Percentiles rank a stretch among this genome's conserved stretches.
These are phyloP conservation scores for Sextonia rubra DNA, from an alignment of 164 flowering plant genomes.

Conservation along the genomic window DNA sequence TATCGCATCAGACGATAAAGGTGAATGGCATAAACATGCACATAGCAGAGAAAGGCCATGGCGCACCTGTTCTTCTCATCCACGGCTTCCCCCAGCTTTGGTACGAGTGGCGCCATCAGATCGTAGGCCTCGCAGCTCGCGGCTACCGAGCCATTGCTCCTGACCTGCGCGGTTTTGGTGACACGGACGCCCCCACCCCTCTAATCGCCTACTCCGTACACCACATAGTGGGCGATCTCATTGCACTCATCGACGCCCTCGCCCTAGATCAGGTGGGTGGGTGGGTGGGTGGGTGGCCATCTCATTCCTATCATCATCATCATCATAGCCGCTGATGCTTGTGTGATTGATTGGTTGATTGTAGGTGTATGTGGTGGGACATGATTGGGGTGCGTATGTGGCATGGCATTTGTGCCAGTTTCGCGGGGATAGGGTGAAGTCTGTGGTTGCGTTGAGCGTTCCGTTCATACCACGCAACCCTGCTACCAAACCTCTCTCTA, in stretches of 20 bases:
- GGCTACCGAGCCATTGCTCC: slow-evolving; percentile 48
- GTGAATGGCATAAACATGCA: slow-evolving; percentile 43
- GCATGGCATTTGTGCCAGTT: slow-evolving; percentile 66
- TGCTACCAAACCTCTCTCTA: slow-evolving; percentile 24
- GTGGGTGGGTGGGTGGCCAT: too few relatives aligned
- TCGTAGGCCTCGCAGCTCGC: slow-evolving; percentile 19
- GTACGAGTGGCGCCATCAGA: slow-evolving; percentile 43
- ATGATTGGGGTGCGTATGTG: slow-evolving; percentile 75
- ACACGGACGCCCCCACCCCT: slow-evolving; percentile 41
- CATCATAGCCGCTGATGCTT: too few relatives aligned
- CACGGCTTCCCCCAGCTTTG: slow-evolving; percentile 42
- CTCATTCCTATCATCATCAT: neutral
- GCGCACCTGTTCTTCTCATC: slow-evolving; percentile 27
- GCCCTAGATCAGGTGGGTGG: slow-evolving; percentile 27
- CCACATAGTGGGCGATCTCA: slow-evolving; percentile 57
- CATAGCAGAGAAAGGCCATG: slow-evolving; percentile 30
- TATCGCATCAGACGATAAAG: slow-evolving; percentile 8
- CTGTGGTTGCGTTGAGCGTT: slow-evolving; percentile 63
- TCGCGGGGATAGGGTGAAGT: slow-evolving; percentile 71
- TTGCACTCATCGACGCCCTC: slow-evolving; percentile 50
- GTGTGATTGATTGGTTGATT: too few relatives aligned
- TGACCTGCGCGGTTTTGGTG: slow-evolving; percentile 40
- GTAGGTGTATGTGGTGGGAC: slow-evolving; percentile 73
- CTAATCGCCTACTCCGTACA: slow-evolving; percentile 33
- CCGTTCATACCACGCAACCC: slow-evolving; percentile 44